phyloP scores from a whole-genome alignment of 352 stramenopile species.

The Poterioochromonas sp. region DNA sequence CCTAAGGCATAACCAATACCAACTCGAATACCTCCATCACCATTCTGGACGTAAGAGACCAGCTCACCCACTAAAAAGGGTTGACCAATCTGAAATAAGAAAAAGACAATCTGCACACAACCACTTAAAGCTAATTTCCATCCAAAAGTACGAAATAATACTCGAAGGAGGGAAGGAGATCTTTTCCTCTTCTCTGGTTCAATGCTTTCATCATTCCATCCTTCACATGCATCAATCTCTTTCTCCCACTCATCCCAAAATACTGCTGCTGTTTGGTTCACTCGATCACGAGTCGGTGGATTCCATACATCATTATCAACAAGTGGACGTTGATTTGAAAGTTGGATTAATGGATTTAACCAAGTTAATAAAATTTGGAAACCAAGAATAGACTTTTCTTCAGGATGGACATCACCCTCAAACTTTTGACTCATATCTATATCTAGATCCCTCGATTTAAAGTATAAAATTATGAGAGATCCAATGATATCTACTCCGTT shows the following conservation, averaged over 20 bases:
- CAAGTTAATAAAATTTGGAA: background rate
- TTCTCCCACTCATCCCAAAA: background rate
- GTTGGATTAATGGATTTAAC: slow-evolving; percentile 15
- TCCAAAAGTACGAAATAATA: background rate
- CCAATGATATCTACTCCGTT: no score
- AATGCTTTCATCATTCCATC: background rate
- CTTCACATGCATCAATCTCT: background rate
- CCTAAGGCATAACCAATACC: background rate
- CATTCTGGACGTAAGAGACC: background rate
- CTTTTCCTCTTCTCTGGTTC: background rate
- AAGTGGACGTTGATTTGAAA: background rate
- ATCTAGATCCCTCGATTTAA: no score
- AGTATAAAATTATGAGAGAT: no score
- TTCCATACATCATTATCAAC: background rate
- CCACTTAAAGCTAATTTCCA: background rate
- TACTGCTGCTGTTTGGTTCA: background rate
- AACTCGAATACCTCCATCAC: background rate
- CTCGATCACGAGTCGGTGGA: background rate
- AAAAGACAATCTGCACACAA: background rate
- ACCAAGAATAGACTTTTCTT: background rate
- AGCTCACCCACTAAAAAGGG: slow-evolving; percentile 14
- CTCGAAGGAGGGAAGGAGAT: background rate
- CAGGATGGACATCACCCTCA: slow-evolving; percentile 17
- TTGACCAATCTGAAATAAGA: background rate
- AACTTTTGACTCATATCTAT: no score